These are phyloP conservation scores for Nannochloropsis oceanica DNA, from an alignment of 108 stramenopile species.

Conservation along the genomic window DNA sequence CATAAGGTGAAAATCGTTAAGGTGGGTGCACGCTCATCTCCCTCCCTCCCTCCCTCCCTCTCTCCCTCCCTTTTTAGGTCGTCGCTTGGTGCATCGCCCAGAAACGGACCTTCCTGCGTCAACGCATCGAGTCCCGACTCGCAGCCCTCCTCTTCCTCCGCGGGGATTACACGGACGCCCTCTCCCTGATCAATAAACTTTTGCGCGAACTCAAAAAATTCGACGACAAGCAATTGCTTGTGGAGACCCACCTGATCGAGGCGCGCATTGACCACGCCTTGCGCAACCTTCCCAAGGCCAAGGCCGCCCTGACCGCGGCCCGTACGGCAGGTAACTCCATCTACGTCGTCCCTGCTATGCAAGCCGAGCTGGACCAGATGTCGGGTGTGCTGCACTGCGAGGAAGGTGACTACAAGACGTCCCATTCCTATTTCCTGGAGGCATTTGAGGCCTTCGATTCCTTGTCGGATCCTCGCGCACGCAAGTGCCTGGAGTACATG, in stretches of 20 bases:
- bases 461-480: conserved; percentile 39
- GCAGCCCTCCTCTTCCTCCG: conserved; percentile 65
- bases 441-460: conserved; percentile 91
- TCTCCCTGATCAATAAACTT: conserved; percentile 62
- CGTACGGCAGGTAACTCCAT: conserved; percentile 90
- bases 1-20: background rate
- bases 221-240: conserved; percentile 96
- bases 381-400: conserved; percentile 89
- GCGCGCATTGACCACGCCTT: conserved; percentile 76
- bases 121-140: conserved; percentile 87
- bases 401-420: conserved; percentile 95
- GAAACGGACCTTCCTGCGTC: conserved; percentile 86
- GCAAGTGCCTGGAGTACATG: conserved; percentile 63
- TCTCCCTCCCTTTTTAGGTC: background rate
- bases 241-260: conserved; percentile 90
- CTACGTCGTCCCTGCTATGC: conserved; percentile 70
- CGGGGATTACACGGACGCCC: conserved; percentile 60
- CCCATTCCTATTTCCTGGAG: conserved; percentile 97
- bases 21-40: too few species aligned
- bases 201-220: conserved; percentile 89
- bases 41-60: background rate
- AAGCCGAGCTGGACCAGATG: conserved; percentile 92
- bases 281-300: conserved; percentile 87
- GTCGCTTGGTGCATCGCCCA: conserved; percentile 70
- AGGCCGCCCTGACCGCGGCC: conserved; percentile 89